Evolutionary conservation across 2,329 filamentous ascomycete genomes (phyloP).

Genomic region (Eutypella sp.): DNA sequence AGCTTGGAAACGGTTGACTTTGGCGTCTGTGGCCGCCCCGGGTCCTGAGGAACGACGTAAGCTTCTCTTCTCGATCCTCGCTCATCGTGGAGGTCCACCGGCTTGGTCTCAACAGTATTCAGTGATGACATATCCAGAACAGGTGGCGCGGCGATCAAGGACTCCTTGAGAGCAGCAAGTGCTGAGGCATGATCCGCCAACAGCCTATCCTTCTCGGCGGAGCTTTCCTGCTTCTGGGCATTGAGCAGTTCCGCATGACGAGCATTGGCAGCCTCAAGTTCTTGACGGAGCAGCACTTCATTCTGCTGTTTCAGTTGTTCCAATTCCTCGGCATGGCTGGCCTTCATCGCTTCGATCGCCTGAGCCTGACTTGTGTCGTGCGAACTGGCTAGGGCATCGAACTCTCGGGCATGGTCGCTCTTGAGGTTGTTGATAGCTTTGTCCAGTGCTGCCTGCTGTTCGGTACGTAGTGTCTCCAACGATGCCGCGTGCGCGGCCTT

Average conservation of each 20-base stretch:
- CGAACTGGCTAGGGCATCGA: constrained; percentile 18
- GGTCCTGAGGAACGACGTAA: constrained; percentile 52
- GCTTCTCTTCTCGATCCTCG: constrained; percentile 50
- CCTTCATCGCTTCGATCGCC: constrained; percentile 18
- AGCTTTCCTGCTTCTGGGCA: constrained; percentile 14
- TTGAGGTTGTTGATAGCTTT: constrained; percentile 8
- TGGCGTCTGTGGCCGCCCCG: constrained; percentile 34
- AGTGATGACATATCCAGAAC: constrained; percentile 39
- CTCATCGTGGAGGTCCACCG: constrained; percentile 30
- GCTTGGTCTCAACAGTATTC: constrained; percentile 41
- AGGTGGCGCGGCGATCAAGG: constrained; percentile 20
- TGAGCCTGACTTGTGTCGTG: constrained; percentile 15
- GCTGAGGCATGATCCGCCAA: constrained; percentile 22
- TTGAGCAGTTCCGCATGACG: constrained; percentile 18
- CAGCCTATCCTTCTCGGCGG: constrained; percentile 22
- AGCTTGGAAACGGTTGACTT: constrained; percentile 37
- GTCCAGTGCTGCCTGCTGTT: constrained; percentile 8
- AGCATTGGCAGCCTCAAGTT: constrained; percentile 15
- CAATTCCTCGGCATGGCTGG: constrained; percentile 17
- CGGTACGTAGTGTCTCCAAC: not conserved
- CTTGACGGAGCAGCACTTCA: constrained; percentile 14
- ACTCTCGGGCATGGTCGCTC: constrained; percentile 14
- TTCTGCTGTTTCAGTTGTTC: constrained; percentile 17
- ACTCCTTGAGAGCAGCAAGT: constrained; percentile 24
- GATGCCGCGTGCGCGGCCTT: constrained; percentile 4